Evolutionary conservation across 2,329 filamentous ascomycete genomes (phyloP).

Genomic region (Venturia nashicola): DNA sequence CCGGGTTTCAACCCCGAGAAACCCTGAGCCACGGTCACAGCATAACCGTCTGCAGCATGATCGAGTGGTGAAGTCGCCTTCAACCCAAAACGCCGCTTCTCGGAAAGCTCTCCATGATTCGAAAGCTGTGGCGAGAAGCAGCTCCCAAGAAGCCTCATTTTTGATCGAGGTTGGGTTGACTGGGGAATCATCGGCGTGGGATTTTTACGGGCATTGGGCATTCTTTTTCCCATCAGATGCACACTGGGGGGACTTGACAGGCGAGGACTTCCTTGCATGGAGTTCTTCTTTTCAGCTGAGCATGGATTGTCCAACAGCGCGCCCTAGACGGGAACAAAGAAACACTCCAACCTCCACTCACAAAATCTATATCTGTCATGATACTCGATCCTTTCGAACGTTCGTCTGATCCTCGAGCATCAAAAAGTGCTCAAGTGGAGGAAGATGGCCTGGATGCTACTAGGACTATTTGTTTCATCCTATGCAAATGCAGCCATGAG

Average conservation of each 20-base stretch:
- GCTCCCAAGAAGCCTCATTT: background rate
- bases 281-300: background rate
- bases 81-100: background rate
- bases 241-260: background rate
- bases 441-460: too few relatives aligned
- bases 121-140: background rate
- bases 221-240: background rate
- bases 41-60: background rate
- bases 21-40: background rate
- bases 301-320: background rate
- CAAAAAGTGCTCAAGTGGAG: background rate
- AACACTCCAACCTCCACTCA: background rate
- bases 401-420: background rate
- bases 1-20: background rate
- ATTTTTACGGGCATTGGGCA: background rate
- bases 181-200: background rate
- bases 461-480: constrained; percentile 3
- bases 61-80: background rate
- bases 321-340: background rate
- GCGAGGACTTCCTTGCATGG: background rate
- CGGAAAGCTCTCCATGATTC: background rate
- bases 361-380: background rate
- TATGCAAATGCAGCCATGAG: background rate
- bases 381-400: background rate
- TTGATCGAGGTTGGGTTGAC: background rate